These are phyloP conservation scores for Bauhinia variegata DNA, from an alignment of 306 rosid genomes.

Conservation along the genomic window DNA sequence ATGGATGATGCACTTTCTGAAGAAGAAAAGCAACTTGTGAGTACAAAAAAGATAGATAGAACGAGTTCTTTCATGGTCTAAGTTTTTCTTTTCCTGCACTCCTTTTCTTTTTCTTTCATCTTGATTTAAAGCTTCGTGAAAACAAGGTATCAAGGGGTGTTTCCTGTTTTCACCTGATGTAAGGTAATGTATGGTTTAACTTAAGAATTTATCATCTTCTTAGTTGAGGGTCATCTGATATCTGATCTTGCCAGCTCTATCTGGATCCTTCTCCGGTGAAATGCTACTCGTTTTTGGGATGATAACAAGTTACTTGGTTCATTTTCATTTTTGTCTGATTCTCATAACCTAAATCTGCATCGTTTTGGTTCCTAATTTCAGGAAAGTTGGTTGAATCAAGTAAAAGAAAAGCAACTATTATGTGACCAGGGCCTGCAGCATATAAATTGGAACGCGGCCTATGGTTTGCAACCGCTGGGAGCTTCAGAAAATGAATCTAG, in stretches of 20 bases:
- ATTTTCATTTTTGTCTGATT: conserved; percentile 18
- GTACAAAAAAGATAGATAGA: conserved; percentile 29
- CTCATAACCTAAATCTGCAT: conserved; percentile 23
- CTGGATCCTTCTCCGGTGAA: conserved; percentile 16
- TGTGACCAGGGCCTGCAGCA: conserved; percentile 81
- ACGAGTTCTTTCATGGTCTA: conserved; percentile 2
- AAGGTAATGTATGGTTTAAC: no score
- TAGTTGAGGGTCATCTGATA: no score
- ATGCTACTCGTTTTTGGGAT: background rate
- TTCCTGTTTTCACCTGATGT: no score
- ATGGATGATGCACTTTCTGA: conserved; percentile 88
- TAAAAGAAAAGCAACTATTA: conserved; percentile 79
- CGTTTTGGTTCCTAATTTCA: conserved; percentile 50
- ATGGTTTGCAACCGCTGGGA: conserved; percentile 56
- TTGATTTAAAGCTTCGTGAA: background rate
- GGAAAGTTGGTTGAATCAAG: conserved; percentile 94
- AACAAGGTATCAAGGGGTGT: no score
- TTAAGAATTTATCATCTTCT: no score
- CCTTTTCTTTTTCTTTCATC: no score
- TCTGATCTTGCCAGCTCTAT: background rate
- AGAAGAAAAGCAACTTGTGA: conserved; percentile 93
- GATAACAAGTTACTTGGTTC: conserved; percentile 15
- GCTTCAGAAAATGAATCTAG: conserved; percentile 57
- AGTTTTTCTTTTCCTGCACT: background rate
- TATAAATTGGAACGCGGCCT: conserved; percentile 46